phyloP scores from a whole-genome alignment of 257 asterid species.

The Solanum pimpinellifolium region DNA sequence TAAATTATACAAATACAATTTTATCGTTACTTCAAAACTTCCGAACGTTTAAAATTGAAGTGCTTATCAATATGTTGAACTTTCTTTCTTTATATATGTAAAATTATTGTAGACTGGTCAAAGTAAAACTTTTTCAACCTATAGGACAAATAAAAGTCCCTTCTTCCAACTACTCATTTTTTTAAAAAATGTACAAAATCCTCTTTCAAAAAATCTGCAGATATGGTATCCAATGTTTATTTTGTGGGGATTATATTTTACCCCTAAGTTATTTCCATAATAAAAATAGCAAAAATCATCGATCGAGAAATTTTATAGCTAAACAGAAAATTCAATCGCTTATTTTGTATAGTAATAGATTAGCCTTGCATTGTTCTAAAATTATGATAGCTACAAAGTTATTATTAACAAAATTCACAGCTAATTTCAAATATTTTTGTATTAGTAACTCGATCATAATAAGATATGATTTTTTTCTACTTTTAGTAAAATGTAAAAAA shows the following conservation, averaged over 20 bases:
- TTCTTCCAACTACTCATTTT: not conserved
- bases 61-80: not conserved
- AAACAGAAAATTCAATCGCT: not conserved
- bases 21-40: not conserved
- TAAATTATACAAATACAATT: rapidly evolving
- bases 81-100: not conserved
- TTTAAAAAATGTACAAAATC: not conserved
- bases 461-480: not conserved
- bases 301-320: not conserved
- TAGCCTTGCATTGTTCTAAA: not conserved
- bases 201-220: not conserved
- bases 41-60: not conserved
- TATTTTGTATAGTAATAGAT: not conserved
- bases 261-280: not conserved
- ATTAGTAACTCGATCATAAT: not conserved
- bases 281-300: not conserved
- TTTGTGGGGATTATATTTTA: not conserved
- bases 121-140: not conserved
- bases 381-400: not conserved
- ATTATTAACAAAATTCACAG: not conserved
- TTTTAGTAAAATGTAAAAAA: not conserved
- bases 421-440: not conserved
- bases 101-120: not conserved
- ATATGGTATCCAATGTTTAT: not conserved
- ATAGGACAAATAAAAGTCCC: not conserved